phyloP scores from a whole-genome alignment of 2,329 filamentous ascomycete genomes.

The Trichoderma citrinoviride region DNA sequence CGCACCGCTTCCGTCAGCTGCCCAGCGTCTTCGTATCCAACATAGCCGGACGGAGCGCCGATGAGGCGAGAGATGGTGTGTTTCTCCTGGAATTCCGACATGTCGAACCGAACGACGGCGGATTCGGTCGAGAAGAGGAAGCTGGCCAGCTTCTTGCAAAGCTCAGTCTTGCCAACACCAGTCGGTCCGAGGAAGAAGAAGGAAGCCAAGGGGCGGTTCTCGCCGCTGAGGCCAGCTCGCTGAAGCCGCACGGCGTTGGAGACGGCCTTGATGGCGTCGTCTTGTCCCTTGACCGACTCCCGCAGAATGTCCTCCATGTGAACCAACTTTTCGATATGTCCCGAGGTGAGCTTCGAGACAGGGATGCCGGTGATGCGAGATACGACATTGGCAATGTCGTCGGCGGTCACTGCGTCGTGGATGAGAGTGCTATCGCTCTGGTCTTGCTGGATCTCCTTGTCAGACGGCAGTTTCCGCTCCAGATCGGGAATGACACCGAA shows the following conservation, averaged over 20 bases:
- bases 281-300: slow-evolving; percentile 83
- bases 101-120: slow-evolving; percentile 91
- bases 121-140: slow-evolving; percentile 92
- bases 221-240: slow-evolving; percentile 83
- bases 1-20: slow-evolving; percentile 94
- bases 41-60: slow-evolving; percentile 88
- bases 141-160: slow-evolving; percentile 91
- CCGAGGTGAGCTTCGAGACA: slow-evolving; percentile 85
- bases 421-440: slow-evolving; percentile 60
- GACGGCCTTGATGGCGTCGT: slow-evolving; percentile 87
- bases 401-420: slow-evolving; percentile 90
- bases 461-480: slow-evolving; percentile 75
- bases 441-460: slow-evolving; percentile 50
- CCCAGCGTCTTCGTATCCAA: slow-evolving; percentile 94
- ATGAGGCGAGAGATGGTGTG: slow-evolving; percentile 93
- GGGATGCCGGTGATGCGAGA: slow-evolving; percentile 91
- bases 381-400: slow-evolving; percentile 91
- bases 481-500: slow-evolving; percentile 84
- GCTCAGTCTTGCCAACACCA: slow-evolving; percentile 93
- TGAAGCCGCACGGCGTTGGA: slow-evolving; percentile 93
- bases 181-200: slow-evolving; percentile 99
- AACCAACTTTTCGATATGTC: slow-evolving; percentile 90
- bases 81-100: slow-evolving; percentile 97
- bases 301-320: slow-evolving; percentile 91
- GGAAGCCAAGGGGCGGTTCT: slow-evolving; percentile 86